Evolutionary conservation across 306 rosid genomes (phyloP), one percentile per base, ranked within the genome.

Genomic region (Castanea crenata): DNA sequence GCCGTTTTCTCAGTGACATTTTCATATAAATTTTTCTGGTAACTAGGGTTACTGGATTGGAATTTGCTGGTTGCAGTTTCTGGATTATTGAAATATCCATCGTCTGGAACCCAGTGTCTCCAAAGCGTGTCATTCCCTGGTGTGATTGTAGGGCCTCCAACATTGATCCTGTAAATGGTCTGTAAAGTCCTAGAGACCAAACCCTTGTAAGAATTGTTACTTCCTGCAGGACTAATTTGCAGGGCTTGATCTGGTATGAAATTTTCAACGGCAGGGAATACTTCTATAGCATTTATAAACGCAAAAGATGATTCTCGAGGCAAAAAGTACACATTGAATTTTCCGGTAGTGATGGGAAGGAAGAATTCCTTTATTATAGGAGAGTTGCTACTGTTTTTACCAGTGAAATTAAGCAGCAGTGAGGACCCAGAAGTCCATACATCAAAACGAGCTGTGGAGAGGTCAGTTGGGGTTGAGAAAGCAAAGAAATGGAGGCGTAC

Each of bases 401-500:
- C 80, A 15, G 67, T 35, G 84, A 87, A 84, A 58, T 86, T 79
- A 6, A 29, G 80, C 54, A 87, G 32, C 25, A 90, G 79, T 46
- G 57, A 70, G 41, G 73, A 76, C n/a, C 78, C 74, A 59, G 76
- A 71, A 80, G 84, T 73, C 0, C 83, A 84, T 69, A 86, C 89
- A 55, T 76, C 80, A 64, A 88, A 88, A 32, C 34, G 18, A 23
- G 87, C 87, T 6, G 78, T 3, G 54, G 85, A 23, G 2, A 83
- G 83, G 69, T 80, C 83, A 44, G 75, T 18, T 2, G 76, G 3
- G 70, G 87, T 83, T n/a, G 68, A 3, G 67, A 83, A 83, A 44
- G 86, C 83, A 13, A 19, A 85, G 81, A 88, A 85, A 69, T 85
- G 91, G 29, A 88, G 89, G 59, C 91, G 89, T 76, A 88, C 77